Percentiles rank a stretch among this genome's conserved stretches.
Evolutionary conservation across 495 filamentous ascomycete species (phyloP).

Genomic region (Neurospora tetrasperma): DNA sequence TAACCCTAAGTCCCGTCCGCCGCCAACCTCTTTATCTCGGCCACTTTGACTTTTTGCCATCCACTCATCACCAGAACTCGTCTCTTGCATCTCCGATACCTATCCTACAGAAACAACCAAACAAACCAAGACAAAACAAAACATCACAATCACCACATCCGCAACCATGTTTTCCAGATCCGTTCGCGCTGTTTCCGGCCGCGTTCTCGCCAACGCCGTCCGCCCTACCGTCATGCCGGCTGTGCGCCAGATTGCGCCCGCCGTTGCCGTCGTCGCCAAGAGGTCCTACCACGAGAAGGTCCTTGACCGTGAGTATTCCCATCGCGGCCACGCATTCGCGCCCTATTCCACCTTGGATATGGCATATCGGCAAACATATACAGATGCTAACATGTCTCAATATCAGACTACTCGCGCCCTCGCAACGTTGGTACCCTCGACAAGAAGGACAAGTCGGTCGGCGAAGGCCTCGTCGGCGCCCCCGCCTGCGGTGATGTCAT

Average conservation of each 20-base stretch:
- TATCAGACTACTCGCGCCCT: conserved; percentile 72
- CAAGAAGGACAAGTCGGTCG: conserved; percentile 80
- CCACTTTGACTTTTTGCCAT: neutral
- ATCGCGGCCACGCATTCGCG: neutral
- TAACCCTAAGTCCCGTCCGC: conserved; percentile 2
- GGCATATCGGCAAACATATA: neutral
- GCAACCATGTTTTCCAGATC: conserved; percentile 27
- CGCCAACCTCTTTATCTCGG: conserved; percentile 3
- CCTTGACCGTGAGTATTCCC: conserved; percentile 46
- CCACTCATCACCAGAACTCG: neutral
- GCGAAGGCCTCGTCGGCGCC: conserved; percentile 94
- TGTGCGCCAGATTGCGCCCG: conserved; percentile 28
- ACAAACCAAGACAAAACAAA: neutral
- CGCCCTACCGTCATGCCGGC: conserved; percentile 17
- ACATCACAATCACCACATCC: neutral
- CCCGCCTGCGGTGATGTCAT: conserved; percentile 93
- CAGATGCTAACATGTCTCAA: neutral
- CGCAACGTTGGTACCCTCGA: conserved; percentile 90
- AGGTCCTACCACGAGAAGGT: conserved; percentile 53
- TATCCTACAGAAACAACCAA: neutral
- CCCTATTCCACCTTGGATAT: neutral
- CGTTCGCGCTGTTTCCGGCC: conserved; percentile 20
- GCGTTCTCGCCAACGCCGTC: conserved; percentile 16
- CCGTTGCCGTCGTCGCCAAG: conserved; percentile 29
- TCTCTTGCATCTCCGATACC: neutral